Evolutionary conservation across 345 rosid species (phyloP).

Genomic region (Clausena lansium): DNA sequence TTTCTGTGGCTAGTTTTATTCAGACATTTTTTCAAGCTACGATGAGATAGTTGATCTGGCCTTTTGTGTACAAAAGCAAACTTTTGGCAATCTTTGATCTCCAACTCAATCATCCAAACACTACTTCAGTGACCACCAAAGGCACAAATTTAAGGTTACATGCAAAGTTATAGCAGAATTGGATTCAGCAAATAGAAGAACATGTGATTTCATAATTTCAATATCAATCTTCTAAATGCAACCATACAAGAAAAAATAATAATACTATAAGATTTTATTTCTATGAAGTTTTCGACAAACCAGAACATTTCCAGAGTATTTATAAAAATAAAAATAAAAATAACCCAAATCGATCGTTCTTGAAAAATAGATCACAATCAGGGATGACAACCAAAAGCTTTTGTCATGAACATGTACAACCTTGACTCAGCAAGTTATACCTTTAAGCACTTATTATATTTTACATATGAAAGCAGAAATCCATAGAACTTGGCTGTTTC

Average conservation of each 20-base stretch:
- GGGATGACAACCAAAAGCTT: neutral
- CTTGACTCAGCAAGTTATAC: neutral
- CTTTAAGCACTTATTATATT: constrained; percentile 2
- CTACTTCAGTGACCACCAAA: neutral
- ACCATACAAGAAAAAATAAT: neutral
- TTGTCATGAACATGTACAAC: neutral
- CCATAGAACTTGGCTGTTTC: neutral
- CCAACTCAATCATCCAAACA: neutral
- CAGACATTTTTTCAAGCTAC: neutral
- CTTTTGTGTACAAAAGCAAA: neutral
- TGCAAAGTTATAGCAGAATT: neutral
- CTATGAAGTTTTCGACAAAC: neutral
- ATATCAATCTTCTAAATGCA: neutral
- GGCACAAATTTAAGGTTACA: neutral
- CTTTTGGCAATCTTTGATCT: neutral
- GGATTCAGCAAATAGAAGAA: neutral
- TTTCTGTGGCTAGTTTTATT: neutral
- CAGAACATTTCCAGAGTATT: neutral
- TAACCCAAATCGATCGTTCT: neutral
- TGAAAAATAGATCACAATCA: neutral
- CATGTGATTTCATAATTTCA: neutral
- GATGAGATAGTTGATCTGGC: neutral
- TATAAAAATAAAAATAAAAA: too few species aligned
- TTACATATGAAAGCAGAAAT: constrained; percentile 2
- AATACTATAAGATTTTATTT: neutral